Base-by-base conservation (phyloP, 441 rosid species). In the Cnidoscolus chayamansa region DNA sequence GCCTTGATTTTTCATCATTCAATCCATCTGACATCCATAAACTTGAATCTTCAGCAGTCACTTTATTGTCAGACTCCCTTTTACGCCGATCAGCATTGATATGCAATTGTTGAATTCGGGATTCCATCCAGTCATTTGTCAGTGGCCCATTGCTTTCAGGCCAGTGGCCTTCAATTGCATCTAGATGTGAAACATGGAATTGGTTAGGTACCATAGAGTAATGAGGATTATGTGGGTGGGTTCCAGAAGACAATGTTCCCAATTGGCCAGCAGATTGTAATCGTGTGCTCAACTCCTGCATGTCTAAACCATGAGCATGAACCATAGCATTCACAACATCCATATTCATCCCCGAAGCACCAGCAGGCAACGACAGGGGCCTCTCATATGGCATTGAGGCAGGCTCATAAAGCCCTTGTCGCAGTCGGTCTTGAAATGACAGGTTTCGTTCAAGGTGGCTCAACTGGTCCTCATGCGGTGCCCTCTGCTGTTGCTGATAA, bases 391-490 rank as follows among this genome's bases (percentile, higher is more conserved):
- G 72, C 66, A 49, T n/a, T 10, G 82, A 69, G 9, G 65, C 53
- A 50, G 71, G 61, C 19, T 79, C 82, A 72, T 63, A 76, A 67
- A 70, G 16, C 59, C 80, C 85, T 71, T 19, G 74, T n/a, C 68
- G 82, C 45, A 67, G 64, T 64, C 67, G 81, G 40, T 80, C 85
- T 72, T 78, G 85, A 65, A 83, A 78, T 25, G 81, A 63, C 68
- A 72, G 76, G 79, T 77, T 79, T 59, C 65, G 53, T 47, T 74
- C 78, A 54, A 75, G 72, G 17, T 81, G 79, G 60, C 86, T 0
- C 74, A 89, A 74, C 80, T 88, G 89, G 79, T 92, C 98, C 74
- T 89, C 84, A 68, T 77, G 87, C 55, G 81, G 80, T 51, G 72
- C 62, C 75, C 81, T 78, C 72, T 80, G 82, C 70, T 73, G 82